Evolutionary conservation across 2,329 filamentous ascomycete species (phyloP).

Genomic region (Ophiocordyceps unilateralis): DNA sequence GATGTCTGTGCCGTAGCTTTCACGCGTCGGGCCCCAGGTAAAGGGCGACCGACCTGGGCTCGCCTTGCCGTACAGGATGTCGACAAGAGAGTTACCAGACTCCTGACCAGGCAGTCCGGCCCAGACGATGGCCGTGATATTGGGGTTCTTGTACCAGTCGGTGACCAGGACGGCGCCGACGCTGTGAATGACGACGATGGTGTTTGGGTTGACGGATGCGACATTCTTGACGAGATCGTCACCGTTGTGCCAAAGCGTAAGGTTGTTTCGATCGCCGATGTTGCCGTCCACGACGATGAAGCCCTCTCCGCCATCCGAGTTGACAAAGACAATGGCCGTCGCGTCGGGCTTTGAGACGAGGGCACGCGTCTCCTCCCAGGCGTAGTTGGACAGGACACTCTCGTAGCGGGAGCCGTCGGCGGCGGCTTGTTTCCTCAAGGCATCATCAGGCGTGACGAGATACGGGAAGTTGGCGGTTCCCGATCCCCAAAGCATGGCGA

Average conservation of each 20-base stretch:
- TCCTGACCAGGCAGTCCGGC: constrained; percentile 72
- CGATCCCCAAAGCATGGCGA: constrained; percentile 67
- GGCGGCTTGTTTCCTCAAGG: constrained; percentile 45
- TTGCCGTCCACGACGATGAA: constrained; percentile 74
- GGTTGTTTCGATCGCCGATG: constrained; percentile 75
- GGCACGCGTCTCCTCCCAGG: constrained; percentile 40
- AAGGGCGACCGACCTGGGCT: constrained; percentile 71
- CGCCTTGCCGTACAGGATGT: constrained; percentile 67
- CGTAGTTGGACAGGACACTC: constrained; percentile 49
- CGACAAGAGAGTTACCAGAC: constrained; percentile 60
- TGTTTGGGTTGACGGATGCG: constrained; percentile 64
- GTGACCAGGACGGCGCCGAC: constrained; percentile 63
- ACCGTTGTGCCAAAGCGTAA: constrained; percentile 75
- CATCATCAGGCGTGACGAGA: constrained; percentile 55
- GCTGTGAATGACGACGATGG: constrained; percentile 80
- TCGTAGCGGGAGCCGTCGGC: constrained; percentile 43
- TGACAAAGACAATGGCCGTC: constrained; percentile 75
- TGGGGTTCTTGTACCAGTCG: constrained; percentile 57
- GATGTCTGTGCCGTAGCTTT: constrained; percentile 54
- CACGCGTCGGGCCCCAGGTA: constrained; percentile 53
- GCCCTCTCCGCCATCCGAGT: constrained; percentile 72
- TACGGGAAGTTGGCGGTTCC: constrained; percentile 62
- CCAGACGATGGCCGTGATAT: constrained; percentile 72
- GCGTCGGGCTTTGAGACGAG: constrained; percentile 46
- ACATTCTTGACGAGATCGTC: constrained; percentile 71